Base-by-base conservation (phyloP, 2,329 filamentous ascomycete genomes). In the Hypomyces rosellus region DNA sequence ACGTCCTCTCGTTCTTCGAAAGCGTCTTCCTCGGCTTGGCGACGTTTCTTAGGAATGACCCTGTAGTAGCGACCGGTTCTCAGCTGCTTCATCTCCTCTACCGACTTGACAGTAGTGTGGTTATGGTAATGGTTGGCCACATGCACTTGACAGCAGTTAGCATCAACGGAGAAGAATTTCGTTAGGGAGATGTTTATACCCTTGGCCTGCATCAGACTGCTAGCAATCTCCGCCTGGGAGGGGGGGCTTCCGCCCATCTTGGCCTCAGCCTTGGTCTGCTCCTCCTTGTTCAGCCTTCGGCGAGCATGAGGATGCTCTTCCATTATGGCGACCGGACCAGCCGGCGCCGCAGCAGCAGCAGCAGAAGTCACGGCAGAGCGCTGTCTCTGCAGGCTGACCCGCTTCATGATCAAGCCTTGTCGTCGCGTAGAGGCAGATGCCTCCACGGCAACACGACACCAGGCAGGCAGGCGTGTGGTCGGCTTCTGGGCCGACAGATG, bases 331-430 rank as follows among this genome's bases (percentile, higher is more conserved):
- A 30, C 25, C 6, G 9, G 25, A 30, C 25, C 25, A 11, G 25
- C 25, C 25, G 25, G 25, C 25, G 25, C 40, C 2, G 20, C 15
- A 2, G 39, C 44, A 16, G 18, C 38, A 30, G 42, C 34, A 40
- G 40, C 33, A 16, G 15, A 9, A 7, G 39, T 22, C 20, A 14
- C 20, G 16, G 22, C 30, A 18, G 36, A 30, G 15, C 33, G 36
- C 5, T 40, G 16, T 33, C 22, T 34, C n/a, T 51, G 50, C 15
- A 55, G 45, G 14, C 53, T 57, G 3, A 67, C 59, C 45, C 65
- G 63, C 60, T 66, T 67, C 65, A 68, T 68, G 47, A 68, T 61
- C 34, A 50, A 57, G 30, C 63, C 55, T 14, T 42, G 55, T 39
- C 57, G 55, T 43, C 52, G 52, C 42, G 57, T 59, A n/a, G 56